Evolutionary conservation across 495 filamentous ascomycete genomes (phyloP), one percentile per base, ranked within the genome.

Genomic region (Penicillium odoratum): DNA sequence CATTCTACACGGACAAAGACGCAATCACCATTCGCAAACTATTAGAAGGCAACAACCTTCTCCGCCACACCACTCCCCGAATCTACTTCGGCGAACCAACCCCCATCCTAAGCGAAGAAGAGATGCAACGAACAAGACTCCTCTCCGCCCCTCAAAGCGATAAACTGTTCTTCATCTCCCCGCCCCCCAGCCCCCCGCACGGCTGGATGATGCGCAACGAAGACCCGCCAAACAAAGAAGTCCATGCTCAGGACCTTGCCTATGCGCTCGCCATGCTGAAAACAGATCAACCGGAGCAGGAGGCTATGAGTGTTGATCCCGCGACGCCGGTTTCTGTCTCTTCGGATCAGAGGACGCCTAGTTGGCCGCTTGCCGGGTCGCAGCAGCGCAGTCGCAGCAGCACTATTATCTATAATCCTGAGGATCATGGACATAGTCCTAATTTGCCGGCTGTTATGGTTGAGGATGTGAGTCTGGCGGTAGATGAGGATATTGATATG

Each of bases 161-260:
- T 62, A 97, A 97, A 77, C 82, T 97, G 36, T 96, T 97, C 82
- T 98, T 98, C 77, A 97, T 98, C 77, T 90, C 85, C 55, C 94
- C 94, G 34, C 94, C 94, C 9, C 95, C 94, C 1, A 86, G 81
- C 57, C 94, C 94, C 49, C 94, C 94, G 3, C 88, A 91, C 67
- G 94, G 93, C 38, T 98, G 94, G 94, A 89, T 93, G 73, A 83
- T 92, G 77, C 84, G 85, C 64, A 78, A 90, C 48, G 94, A 98
- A 75, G 92, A 89, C 26, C 89, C 93, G 3, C 94, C 94, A 31
- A 98, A 98, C 72, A 93, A 91, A 73, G 87, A 91, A 57, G 91
- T 97, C 8, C 90, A 97, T 66, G 92, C 94, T 7, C 88, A 90
- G 52, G 94, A 98, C 70, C 78, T 98, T 31, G 91, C 91, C 0